Conservation (phyloP, 768 basidiomycete species). For the Roridomyces roridus region DNA sequence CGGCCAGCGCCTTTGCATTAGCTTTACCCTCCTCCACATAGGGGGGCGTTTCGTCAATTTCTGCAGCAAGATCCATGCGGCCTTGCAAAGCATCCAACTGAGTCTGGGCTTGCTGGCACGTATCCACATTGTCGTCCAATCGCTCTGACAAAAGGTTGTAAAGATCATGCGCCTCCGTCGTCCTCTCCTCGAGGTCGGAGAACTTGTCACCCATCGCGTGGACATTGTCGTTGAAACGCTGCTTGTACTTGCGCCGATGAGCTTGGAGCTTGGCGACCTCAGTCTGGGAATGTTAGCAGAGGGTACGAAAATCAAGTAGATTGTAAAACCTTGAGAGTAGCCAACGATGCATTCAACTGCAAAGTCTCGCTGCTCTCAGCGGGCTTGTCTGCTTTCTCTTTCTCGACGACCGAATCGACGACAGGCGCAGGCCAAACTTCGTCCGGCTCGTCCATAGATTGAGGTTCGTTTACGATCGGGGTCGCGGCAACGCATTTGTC, state of each 20-base stretch:
- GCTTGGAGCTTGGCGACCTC: conserved; percentile 46
- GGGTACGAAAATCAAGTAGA: neutral
- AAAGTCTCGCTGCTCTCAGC: conserved; percentile 9
- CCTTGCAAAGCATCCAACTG: conserved; percentile 47
- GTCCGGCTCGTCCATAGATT: conserved; percentile 17
- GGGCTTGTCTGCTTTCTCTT: conserved; percentile 2
- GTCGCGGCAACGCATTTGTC: conserved; percentile 22
- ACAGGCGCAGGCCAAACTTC: neutral
- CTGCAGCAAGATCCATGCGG: conserved; percentile 23
- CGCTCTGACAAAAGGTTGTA: conserved; percentile 42
- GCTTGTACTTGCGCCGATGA: conserved; percentile 47
- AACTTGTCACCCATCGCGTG: conserved; percentile 47
- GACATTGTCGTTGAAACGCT: conserved; percentile 47
- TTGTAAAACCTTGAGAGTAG: conserved; percentile 23
- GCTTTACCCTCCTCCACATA: conserved; percentile 33
- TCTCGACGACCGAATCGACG: neutral
- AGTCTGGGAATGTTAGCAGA: conserved; percentile 27
- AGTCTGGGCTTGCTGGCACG: conserved; percentile 33
- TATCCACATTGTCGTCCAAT: conserved; percentile 37
- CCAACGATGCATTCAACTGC: conserved; percentile 19
- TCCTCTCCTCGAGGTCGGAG: conserved; percentile 44
- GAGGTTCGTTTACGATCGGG: conserved; percentile 18
- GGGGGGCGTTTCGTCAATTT: conserved; percentile 11
- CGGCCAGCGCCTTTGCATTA: conserved; percentile 41
- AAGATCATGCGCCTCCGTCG: conserved; percentile 44